Evolutionary conservation across 1,284 basidiomycete genomes (phyloP).

Genomic region (Austropuccinia psidii): DNA sequence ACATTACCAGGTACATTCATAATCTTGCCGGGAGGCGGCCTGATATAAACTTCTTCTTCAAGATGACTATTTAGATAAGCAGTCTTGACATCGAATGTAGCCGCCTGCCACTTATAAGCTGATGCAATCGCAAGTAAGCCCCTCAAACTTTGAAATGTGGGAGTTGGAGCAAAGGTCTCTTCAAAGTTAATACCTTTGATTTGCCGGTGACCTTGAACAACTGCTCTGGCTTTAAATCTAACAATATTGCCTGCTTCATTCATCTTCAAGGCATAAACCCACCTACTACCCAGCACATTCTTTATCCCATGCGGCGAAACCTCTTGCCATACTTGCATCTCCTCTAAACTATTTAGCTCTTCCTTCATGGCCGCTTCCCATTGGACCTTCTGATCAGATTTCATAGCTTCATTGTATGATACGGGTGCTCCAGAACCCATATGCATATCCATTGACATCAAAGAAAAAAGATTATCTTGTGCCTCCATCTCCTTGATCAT

Average conservation of each 20-base stretch:
- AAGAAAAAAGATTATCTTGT: too few relatives aligned
- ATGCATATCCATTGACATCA: too few relatives aligned
- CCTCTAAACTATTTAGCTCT: neutral
- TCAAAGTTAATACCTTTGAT: neutral
- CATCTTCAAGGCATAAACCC: slow-evolving; percentile 2
- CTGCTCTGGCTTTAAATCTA: neutral
- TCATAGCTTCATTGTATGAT: too few relatives aligned
- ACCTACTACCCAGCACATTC: neutral
- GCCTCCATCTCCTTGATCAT: too few relatives aligned
- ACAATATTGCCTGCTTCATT: neutral
- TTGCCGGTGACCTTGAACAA: neutral
- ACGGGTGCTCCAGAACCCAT: too few relatives aligned
- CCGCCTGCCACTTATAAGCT: neutral
- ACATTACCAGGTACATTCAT: neutral
- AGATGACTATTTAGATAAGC: slow-evolving; percentile 4
- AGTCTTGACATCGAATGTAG: neutral
- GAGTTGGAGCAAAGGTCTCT: slow-evolving; percentile 2
- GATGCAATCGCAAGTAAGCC: neutral
- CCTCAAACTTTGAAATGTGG: neutral
- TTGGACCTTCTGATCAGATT: neutral
- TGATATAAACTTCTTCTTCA: neutral
- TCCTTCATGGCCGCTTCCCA: neutral
- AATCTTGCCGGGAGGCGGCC: neutral
- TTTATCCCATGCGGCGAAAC: neutral
- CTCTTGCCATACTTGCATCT: neutral